phyloP scores from a whole-genome alignment of 148 eudicot species.

The Rhododendron mucronatum region DNA sequence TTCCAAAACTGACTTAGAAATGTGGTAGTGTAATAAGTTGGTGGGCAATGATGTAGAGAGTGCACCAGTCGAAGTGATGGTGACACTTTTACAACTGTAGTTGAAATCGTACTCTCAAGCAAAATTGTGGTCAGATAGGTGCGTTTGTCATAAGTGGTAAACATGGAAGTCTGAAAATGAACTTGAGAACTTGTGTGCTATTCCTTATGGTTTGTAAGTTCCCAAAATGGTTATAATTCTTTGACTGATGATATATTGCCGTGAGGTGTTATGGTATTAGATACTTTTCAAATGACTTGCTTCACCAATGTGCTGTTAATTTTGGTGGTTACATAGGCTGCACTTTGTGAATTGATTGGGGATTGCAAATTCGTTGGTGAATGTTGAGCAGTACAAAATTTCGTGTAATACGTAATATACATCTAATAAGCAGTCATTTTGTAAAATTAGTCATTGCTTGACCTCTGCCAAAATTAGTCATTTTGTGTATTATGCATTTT shows the following conservation, averaged over 20 bases:
- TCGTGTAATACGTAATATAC: neutral
- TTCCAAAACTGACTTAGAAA: neutral
- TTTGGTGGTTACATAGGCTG: neutral
- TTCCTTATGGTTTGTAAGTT: neutral
- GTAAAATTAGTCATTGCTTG: neutral
- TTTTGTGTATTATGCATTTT: neutral
- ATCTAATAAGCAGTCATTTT: neutral
- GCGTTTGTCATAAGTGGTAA: neutral
- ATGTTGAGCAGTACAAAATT: neutral
- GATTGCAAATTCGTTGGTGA: neutral
- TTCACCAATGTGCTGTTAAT: neutral
- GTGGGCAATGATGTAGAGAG: neutral
- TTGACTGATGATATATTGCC: neutral
- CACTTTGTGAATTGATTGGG: neutral
- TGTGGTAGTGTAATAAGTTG: neutral
- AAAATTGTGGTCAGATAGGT: neutral
- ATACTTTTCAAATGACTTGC: neutral
- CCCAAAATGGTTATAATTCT: neutral
- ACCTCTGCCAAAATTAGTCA: neutral
- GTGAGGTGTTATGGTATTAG: neutral
- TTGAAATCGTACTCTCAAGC: neutral
- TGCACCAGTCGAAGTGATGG: neutral
- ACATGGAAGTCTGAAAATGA: neutral
- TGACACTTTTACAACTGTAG: neutral
- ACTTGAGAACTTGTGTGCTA: neutral